Evolutionary conservation across 2,329 filamentous ascomycete species (phyloP).

Genomic region (Amylocarpus encephaloides): DNA sequence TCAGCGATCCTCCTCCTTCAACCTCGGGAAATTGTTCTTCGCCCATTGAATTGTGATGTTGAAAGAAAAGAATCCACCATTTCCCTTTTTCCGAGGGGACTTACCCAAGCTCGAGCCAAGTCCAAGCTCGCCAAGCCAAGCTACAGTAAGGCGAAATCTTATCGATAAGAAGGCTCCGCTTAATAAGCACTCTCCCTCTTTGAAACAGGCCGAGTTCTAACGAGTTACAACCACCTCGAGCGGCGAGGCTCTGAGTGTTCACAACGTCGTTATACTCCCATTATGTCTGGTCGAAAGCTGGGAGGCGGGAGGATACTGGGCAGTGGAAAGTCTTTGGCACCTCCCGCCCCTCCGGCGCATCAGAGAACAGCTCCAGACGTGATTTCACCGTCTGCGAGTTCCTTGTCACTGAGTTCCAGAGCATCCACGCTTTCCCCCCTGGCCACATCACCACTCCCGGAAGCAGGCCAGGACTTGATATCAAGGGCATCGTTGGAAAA

Average conservation of each 20-base stretch:
- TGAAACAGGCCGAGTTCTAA: background rate
- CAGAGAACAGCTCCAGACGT: constrained; percentile 32
- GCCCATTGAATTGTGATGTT: constrained; percentile 11
- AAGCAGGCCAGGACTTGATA: constrained; percentile 69
- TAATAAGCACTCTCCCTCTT: constrained; percentile 3
- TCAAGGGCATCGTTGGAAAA: constrained; percentile 71
- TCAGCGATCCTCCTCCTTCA: constrained; percentile 85
- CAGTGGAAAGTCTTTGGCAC: constrained; percentile 74
- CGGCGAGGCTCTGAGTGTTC: constrained; percentile 20
- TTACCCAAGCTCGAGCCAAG: background rate
- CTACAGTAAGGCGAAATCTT: background rate
- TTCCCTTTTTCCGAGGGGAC: constrained; percentile 11
- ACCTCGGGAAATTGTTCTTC: constrained; percentile 62
- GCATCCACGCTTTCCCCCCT: constrained; percentile 52
- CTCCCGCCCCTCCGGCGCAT: constrained; percentile 44
- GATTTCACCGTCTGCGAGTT: constrained; percentile 60
- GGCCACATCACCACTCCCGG: constrained; percentile 58
- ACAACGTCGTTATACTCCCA: constrained; percentile 19
- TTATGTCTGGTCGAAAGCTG: constrained; percentile 78
- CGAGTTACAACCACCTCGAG: constrained; percentile 19
- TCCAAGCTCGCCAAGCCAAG: background rate
- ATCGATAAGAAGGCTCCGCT: constrained; percentile 5
- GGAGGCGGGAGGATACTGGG: constrained; percentile 90
- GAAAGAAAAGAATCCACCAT: constrained; percentile 6
- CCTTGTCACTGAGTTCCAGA: constrained; percentile 70